Conservation (phyloP, 2,329 filamentous ascomycete species). For the Fusarium aywerte region DNA sequence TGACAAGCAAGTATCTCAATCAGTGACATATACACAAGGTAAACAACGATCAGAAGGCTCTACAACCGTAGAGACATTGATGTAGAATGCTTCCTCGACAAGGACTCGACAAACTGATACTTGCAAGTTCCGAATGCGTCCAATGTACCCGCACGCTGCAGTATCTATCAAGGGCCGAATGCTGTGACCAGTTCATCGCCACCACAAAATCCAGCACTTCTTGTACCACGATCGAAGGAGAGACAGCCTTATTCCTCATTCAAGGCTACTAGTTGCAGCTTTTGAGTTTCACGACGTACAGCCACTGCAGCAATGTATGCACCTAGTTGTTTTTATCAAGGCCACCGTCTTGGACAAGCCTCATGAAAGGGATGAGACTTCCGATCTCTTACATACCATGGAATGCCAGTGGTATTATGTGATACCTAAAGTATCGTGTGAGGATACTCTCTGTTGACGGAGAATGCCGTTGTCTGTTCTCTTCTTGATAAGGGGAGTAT, state of each 20-base stretch:
- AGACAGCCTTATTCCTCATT: background rate
- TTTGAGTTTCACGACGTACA: no score
- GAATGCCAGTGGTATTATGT: no score
- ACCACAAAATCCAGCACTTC: background rate
- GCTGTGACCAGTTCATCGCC: background rate
- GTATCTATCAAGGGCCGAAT: background rate
- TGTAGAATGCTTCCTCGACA: background rate
- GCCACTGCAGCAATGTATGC: background rate
- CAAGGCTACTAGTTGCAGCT: background rate
- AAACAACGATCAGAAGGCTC: no score
- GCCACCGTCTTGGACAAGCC: background rate
- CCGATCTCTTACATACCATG: no score
- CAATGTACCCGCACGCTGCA: background rate
- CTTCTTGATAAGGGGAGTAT: background rate
- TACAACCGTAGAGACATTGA: background rate
- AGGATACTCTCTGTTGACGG: background rate
- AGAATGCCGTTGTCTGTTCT: no score
- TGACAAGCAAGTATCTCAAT: no score
- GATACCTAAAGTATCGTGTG: background rate
- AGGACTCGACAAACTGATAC: background rate
- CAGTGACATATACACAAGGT: no score
- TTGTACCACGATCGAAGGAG: background rate
- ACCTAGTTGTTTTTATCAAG: background rate
- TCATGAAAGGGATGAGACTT: background rate
- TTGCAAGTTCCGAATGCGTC: background rate